Conservation (phyloP, 1,139 yeast genomes). For the Chernovozyma aurita region DNA sequence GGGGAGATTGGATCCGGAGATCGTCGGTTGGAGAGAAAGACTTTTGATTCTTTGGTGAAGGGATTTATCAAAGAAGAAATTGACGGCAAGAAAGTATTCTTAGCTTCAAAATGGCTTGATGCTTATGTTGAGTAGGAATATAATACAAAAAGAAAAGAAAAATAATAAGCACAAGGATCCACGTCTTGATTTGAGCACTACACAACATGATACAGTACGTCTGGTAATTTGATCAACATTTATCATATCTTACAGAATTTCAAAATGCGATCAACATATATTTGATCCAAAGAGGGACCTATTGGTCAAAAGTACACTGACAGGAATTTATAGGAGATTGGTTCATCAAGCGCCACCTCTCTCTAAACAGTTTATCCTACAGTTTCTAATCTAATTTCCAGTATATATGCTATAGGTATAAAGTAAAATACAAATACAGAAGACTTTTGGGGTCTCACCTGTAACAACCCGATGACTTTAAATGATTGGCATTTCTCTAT, state of each 20-base stretch:
- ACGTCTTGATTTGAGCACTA: neutral
- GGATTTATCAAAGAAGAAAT: constrained; percentile 56
- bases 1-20: constrained; percentile 44
- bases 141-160: neutral
- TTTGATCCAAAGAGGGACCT: no score
- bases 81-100: constrained; percentile 52
- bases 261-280: no score
- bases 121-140: constrained; percentile 43
- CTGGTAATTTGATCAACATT: no score
- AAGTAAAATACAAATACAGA: neutral
- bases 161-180: neutral
- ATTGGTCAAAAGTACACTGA: no score
- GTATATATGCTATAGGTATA: constrained; percentile 1
- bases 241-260: no score
- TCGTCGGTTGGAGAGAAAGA: constrained; percentile 48
- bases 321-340: no score
- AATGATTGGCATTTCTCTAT: neutral
- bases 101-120: constrained; percentile 58
- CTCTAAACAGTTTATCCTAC: no score
- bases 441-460: no score
- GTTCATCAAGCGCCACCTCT: no score
- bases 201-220: no score
- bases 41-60: constrained; percentile 49
- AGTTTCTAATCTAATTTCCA: no score
- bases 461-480: neutral